Conservation (phyloP, 2,329 filamentous ascomycete species). For the Xylaria sp. region DNA sequence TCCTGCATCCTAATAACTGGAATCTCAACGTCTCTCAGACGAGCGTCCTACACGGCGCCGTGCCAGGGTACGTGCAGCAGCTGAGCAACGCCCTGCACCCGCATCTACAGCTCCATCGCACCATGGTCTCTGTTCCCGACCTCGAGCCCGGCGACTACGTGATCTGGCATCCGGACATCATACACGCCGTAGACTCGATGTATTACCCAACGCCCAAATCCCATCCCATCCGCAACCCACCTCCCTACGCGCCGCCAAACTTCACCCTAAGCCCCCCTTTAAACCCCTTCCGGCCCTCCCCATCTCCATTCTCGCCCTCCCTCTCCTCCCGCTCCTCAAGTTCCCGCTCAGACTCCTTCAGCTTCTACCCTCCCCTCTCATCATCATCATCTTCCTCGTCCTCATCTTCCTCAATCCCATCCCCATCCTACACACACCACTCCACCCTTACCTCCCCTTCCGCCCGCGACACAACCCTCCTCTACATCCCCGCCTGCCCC, state of each 20-base stretch:
- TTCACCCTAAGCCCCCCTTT: slow-evolving; percentile 17
- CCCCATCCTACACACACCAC: neutral
- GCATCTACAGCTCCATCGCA: slow-evolving; percentile 71
- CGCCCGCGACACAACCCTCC: slow-evolving; percentile 71
- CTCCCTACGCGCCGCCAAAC: neutral
- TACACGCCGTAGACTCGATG: slow-evolving; percentile 83
- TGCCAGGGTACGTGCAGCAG: slow-evolving; percentile 75
- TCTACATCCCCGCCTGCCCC: slow-evolving; percentile 90
- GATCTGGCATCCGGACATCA: slow-evolving; percentile 82
- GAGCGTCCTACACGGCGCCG: slow-evolving; percentile 75
- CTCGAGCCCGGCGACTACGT: slow-evolving; percentile 80
- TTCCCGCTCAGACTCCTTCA: slow-evolving; percentile 10
- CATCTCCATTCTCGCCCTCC: slow-evolving; percentile 56
- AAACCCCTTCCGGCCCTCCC: slow-evolving; percentile 6
- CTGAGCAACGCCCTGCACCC: slow-evolving; percentile 73
- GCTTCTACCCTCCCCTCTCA: slow-evolving; percentile 10
- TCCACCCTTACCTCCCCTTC: neutral
- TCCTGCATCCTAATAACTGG: slow-evolving; percentile 70
- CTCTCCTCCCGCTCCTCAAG: neutral
- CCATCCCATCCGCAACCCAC: neutral
- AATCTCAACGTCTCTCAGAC: slow-evolving; percentile 58
- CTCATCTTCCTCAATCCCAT: neutral
- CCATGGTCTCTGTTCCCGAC: slow-evolving; percentile 76
- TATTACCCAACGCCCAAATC: slow-evolving; percentile 51
- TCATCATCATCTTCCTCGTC: neutral